Evolutionary conservation across 2,329 filamentous ascomycete species (phyloP).

Genomic region (Xylariaceae sp.): DNA sequence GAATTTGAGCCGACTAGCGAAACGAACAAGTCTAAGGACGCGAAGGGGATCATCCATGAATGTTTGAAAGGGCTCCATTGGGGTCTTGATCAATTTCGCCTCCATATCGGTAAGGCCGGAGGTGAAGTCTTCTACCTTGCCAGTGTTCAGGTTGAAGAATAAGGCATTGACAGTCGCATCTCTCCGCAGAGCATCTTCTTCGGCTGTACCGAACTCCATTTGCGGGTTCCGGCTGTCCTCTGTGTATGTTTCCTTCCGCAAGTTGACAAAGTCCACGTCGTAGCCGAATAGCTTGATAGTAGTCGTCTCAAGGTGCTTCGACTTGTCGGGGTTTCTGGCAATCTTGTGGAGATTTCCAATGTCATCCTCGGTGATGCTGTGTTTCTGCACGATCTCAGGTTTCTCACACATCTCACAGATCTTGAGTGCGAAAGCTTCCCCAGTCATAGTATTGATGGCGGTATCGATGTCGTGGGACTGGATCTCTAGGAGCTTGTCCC

Average conservation of each 20-base stretch:
- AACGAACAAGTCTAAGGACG: conserved; percentile 81
- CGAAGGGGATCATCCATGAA: conserved; percentile 92
- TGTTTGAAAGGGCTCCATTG: conserved; percentile 81
- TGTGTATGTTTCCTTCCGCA: conserved; percentile 85
- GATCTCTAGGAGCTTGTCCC: conserved; percentile 72
- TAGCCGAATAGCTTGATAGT: conserved; percentile 81
- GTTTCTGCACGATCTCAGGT: conserved; percentile 56
- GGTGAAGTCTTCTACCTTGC: conserved; percentile 79
- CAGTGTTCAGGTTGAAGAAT: conserved; percentile 87
- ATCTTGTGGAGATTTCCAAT: conserved; percentile 82
- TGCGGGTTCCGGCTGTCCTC: conserved; percentile 86
- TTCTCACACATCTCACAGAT: conserved; percentile 65
- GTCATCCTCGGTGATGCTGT: conserved; percentile 52
- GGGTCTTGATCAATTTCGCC: conserved; percentile 72
- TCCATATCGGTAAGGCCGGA: conserved; percentile 73
- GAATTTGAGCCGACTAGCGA: conserved; percentile 81
- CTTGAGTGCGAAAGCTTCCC: conserved; percentile 66
- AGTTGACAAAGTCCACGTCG: conserved; percentile 91
- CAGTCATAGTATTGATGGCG: conserved; percentile 82
- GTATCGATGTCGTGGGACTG: conserved; percentile 79
- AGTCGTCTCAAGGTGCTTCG: conserved; percentile 90
- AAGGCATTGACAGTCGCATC: conserved; percentile 95
- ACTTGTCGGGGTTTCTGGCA: conserved; percentile 89
- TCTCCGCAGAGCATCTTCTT: conserved; percentile 82
- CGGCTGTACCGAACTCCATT: conserved; percentile 88